Percentiles rank a stretch among this genome's conserved stretches.
These are phyloP conservation scores for Warburgia ugandensis DNA, from an alignment of 164 flowering plant species.

Conservation along the genomic window DNA sequence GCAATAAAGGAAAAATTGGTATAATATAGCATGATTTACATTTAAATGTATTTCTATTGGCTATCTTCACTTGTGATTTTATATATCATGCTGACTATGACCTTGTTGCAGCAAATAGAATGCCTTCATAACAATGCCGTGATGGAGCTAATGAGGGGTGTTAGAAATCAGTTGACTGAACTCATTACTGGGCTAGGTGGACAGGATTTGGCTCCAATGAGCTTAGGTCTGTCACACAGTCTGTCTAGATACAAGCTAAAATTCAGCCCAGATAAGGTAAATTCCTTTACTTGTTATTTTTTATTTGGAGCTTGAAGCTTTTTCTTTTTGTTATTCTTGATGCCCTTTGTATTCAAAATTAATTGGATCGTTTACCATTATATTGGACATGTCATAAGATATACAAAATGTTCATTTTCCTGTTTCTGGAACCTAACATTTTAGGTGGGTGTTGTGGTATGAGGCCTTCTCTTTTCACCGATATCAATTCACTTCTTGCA, in stretches of 20 bases:
- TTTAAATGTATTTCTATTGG: neutral
- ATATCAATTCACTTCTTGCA: too few relatives aligned
- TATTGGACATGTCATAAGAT: too few relatives aligned
- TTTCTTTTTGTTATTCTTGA: neutral
- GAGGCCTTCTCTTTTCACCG: too few relatives aligned
- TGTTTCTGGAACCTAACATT: too few relatives aligned
- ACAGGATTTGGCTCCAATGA: conserved; percentile 95
- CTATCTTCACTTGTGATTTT: neutral
- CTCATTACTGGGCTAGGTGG: conserved; percentile 77
- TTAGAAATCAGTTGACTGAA: conserved; percentile 75
- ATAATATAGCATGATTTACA: neutral
- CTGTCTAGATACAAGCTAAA: conserved; percentile 90
- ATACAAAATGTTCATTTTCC: too few relatives aligned
- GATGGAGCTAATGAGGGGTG: conserved; percentile 95
- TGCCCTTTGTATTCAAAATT: too few relatives aligned
- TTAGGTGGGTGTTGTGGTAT: too few relatives aligned
- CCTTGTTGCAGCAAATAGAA: conserved; percentile 50
- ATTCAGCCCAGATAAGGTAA: conserved; percentile 93
- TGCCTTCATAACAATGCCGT: conserved; percentile 73
- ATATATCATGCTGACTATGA: neutral
- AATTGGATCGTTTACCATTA: too few relatives aligned
- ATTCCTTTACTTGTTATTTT: neutral
- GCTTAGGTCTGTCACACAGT: conserved; percentile 90
- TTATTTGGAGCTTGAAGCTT: neutral
- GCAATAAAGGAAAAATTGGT: conserved; percentile 85